Conservation (phyloP, 139 green algal genomes). For the Parachlorella kessleri region DNA sequence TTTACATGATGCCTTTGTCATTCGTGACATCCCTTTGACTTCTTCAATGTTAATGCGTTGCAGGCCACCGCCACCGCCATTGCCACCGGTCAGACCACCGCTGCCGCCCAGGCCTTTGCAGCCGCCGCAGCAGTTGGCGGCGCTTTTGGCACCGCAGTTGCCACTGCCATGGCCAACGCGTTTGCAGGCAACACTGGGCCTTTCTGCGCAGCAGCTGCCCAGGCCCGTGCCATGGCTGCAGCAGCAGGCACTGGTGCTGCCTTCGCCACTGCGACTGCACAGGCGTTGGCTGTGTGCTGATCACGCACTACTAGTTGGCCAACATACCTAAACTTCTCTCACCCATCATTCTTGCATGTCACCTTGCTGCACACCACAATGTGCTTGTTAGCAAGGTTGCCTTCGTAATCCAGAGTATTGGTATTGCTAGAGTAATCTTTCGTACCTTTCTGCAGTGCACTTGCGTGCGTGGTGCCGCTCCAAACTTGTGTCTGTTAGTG, state of each 20-base stretch:
- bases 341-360: too few species aligned
- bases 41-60: not conserved
- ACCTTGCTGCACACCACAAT: too few species aligned
- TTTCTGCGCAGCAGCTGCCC: not conserved
- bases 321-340: too few species aligned
- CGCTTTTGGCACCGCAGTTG: not conserved
- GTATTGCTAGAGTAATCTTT: too few species aligned
- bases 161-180: not conserved
- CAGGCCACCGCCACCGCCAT: not conserved
- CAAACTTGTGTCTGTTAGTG: too few species aligned
- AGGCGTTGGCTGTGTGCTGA: too few species aligned
- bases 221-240: not conserved
- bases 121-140: too few species aligned
- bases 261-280: not conserved
- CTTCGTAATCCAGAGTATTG: too few species aligned
- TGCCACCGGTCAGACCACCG: not conserved
- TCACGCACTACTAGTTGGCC: too few species aligned
- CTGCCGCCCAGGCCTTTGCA: not conserved
- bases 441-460: too few species aligned
- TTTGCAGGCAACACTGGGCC: not conserved
- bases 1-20: not conserved
- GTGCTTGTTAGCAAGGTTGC: too few species aligned
- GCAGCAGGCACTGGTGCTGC: not conserved
- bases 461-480: too few species aligned
- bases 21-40: not conserved